These are phyloP conservation scores for Albifimbria verrucaria DNA, from an alignment of 2,329 filamentous ascomycete species.

Conservation along the genomic window DNA sequence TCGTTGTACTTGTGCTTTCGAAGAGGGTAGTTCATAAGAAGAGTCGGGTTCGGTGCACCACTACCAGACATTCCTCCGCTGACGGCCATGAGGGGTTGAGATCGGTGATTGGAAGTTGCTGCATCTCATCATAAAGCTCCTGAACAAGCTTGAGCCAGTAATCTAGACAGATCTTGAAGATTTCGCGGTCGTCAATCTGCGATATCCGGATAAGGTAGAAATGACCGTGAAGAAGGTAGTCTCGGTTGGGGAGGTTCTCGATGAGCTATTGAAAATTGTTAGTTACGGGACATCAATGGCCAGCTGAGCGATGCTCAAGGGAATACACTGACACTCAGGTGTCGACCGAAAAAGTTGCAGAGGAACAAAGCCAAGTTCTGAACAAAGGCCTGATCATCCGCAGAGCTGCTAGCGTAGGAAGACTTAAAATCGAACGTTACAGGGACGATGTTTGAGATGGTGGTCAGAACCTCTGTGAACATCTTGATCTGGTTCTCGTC, in stretches of 20 bases:
- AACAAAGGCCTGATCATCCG: conserved; percentile 93
- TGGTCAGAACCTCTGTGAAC: conserved; percentile 95
- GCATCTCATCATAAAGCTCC: conserved; percentile 98
- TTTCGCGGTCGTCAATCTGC: conserved; percentile 97
- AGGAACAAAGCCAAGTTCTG: conserved; percentile 95
- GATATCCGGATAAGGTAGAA: conserved; percentile 98
- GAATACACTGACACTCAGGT: conserved; percentile 75
- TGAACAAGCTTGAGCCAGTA: conserved; percentile 99
- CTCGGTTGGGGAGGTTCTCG: conserved; percentile 90
- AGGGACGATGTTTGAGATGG: conserved; percentile 90
- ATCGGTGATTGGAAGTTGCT: conserved; percentile 88
- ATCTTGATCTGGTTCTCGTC: conserved; percentile 96
- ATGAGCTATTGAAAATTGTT: conserved; percentile 59
- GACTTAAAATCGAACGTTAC: conserved; percentile 84
- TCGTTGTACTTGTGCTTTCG: conserved; percentile 98
- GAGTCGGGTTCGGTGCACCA: conserved; percentile 77
- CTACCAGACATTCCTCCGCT: conserved; percentile 69
- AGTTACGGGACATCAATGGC: not conserved
- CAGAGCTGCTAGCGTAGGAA: conserved; percentile 88
- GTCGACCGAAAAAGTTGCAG: conserved; percentile 94
- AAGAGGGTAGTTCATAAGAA: conserved; percentile 87
- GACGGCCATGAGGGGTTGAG: conserved; percentile 86
- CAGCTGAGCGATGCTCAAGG: no score
- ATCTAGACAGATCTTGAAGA: conserved; percentile 98
- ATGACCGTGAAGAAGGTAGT: conserved; percentile 93